These are phyloP conservation scores for Cylindrotheca closterium DNA, from an alignment of 108 stramenopile genomes.

Conservation along the genomic window DNA sequence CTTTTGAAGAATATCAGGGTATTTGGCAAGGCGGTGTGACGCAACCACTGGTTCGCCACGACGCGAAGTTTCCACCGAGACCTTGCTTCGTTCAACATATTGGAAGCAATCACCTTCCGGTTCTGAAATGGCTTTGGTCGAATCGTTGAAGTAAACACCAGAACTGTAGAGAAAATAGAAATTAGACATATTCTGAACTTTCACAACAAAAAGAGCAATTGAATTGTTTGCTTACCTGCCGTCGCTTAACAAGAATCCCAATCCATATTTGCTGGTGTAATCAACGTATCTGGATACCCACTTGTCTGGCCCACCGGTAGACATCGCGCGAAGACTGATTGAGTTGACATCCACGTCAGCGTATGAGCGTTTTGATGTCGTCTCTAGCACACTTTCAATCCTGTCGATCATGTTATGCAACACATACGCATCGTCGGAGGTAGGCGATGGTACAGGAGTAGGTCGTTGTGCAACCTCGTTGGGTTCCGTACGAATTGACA, in stretches of 20 bases:
- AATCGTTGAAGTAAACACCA: constrained; percentile 98
- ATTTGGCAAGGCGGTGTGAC: constrained; percentile 71
- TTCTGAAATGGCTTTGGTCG: constrained; percentile 92
- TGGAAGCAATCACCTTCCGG: constrained; percentile 79
- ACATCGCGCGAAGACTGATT: constrained; percentile 28
- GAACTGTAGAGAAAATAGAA: constrained; percentile 50
- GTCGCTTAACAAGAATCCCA: constrained; percentile 94
- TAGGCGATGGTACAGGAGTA: background rate
- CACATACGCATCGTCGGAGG: constrained; percentile 20
- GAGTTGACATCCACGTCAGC: constrained; percentile 35
- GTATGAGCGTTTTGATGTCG: constrained; percentile 28
- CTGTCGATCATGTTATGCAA: constrained; percentile 40
- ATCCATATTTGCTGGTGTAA: constrained; percentile 97
- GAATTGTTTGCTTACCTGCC: constrained; percentile 60
- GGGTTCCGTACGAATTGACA: constrained; percentile 19
- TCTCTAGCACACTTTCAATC: constrained; percentile 38
- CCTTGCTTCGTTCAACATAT: constrained; percentile 87
- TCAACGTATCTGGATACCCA: constrained; percentile 98
- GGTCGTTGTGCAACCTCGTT: background rate
- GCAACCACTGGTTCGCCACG: constrained; percentile 36
- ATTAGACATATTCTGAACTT: no score
- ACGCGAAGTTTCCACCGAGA: constrained; percentile 18
- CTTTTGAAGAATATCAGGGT: constrained; percentile 87
- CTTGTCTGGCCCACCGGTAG: constrained; percentile 56
- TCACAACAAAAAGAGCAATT: constrained; percentile 3